phyloP scores from a whole-genome alignment of 164 flowering plant genomes.

The Dillenia turbinata region DNA sequence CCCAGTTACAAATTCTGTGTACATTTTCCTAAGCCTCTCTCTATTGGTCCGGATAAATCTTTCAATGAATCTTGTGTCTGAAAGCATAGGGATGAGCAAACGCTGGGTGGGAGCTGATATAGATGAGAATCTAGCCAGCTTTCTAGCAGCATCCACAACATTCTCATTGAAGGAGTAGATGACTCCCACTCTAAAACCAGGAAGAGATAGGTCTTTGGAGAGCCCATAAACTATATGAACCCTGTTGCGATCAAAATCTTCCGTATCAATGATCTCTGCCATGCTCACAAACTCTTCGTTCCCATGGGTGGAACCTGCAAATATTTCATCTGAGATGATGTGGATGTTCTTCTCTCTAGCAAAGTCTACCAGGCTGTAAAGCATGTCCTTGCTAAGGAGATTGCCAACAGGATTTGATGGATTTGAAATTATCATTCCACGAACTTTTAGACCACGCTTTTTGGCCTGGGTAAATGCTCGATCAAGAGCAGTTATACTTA shows the following conservation, averaged over 20 bases:
- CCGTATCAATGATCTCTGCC: conserved; percentile 64
- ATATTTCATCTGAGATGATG: conserved; percentile 73
- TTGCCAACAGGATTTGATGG: conserved; percentile 89
- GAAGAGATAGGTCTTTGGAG: conserved; percentile 74
- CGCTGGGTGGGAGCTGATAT: conserved; percentile 70
- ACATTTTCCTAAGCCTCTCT: conserved; percentile 47
- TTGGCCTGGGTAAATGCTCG: conserved; percentile 86
- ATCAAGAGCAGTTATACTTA: conserved; percentile 67
- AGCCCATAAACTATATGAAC: conserved; percentile 79
- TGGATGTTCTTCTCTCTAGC: conserved; percentile 91
- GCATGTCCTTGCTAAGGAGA: conserved; percentile 49
- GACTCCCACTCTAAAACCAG: conserved; percentile 65
- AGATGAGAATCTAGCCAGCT: conserved; percentile 70
- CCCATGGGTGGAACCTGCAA: conserved; percentile 73
- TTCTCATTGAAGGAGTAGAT: conserved; percentile 68
- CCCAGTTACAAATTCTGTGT: conserved; percentile 45
- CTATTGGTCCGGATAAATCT: conserved; percentile 34
- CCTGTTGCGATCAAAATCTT: conserved; percentile 60
- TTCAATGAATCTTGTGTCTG: conserved; percentile 52
- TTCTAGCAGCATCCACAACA: conserved; percentile 67
- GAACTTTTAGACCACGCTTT: conserved; percentile 79
- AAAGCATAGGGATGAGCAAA: conserved; percentile 68
- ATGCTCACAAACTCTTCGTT: conserved; percentile 79
- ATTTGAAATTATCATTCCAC: conserved; percentile 78
- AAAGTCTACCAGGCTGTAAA: conserved; percentile 73